Evolutionary conservation across 2,329 filamentous ascomycete species (phyloP).

Genomic region (Aspergillus alliaceus): DNA sequence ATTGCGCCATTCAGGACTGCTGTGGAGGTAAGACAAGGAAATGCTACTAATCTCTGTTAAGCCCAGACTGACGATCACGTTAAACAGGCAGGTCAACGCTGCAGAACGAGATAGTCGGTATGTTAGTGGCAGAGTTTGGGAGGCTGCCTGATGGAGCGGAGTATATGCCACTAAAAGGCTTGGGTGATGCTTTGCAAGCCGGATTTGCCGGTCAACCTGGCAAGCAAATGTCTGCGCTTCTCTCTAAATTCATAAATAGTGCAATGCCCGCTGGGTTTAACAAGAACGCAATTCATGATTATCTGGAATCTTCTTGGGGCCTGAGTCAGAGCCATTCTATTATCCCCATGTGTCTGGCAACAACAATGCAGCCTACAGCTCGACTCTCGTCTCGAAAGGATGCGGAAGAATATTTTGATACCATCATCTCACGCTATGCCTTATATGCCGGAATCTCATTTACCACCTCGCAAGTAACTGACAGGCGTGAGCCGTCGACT

Average conservation of each 20-base stretch:
- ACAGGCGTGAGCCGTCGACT: too few species aligned
- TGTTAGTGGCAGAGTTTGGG: conserved; percentile 44
- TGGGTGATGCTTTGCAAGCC: conserved; percentile 31
- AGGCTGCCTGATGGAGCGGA: conserved; percentile 42
- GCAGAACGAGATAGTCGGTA: conserved; percentile 48
- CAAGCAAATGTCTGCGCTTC: conserved; percentile 27
- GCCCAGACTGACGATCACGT: too few species aligned
- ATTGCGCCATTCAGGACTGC: conserved; percentile 35
- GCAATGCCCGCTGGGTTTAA: conserved; percentile 33
- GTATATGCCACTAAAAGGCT: conserved; percentile 35
- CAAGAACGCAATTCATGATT: conserved; percentile 15
- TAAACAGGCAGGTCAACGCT: conserved; percentile 42
- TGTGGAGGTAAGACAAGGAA: conserved; percentile 14
- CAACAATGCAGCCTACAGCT: conserved; percentile 20
- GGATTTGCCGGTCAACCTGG: conserved; percentile 33
- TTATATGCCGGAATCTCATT: neutral
- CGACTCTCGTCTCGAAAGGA: conserved; percentile 9
- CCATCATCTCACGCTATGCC: neutral
- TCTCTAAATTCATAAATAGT: conserved; percentile 28
- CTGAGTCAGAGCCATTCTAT: conserved; percentile 19
- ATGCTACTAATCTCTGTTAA: too few species aligned
- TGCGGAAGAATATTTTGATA: neutral
- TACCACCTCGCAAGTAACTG: neutral
- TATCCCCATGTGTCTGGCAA: conserved; percentile 23
- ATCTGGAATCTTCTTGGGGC: conserved; percentile 28